These are phyloP conservation scores for Aspergillus felis DNA, from an alignment of 2,329 filamentous ascomycete genomes.

Conservation along the genomic window DNA sequence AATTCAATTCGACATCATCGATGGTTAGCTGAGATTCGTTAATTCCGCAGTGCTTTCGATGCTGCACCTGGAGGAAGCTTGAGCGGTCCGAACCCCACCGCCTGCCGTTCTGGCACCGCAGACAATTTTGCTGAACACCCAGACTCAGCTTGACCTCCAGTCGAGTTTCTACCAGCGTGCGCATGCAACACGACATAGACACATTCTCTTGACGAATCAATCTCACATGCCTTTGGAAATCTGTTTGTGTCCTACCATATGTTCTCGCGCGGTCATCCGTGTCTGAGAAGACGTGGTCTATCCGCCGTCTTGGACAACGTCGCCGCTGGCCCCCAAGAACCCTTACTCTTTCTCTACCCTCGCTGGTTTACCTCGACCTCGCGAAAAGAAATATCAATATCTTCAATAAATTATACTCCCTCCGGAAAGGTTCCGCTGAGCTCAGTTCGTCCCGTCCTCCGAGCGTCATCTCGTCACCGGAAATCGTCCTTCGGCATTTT, in stretches of 20 bases:
- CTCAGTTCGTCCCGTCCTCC: neutral
- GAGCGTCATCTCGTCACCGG: conserved; percentile 4
- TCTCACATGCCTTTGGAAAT: conserved; percentile 16
- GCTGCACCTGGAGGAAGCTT: neutral
- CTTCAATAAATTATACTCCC: conserved; percentile 12
- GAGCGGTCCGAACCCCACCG: conserved; percentile 12
- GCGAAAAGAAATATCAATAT: conserved; percentile 17
- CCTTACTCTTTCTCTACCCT: conserved; percentile 45
- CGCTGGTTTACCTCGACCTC: conserved; percentile 33
- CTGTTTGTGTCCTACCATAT: conserved; percentile 27
- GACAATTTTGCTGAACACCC: conserved; percentile 18
- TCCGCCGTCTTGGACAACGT: conserved; percentile 34
- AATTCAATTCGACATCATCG: neutral
- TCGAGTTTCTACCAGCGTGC: neutral
- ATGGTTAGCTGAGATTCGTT: neutral
- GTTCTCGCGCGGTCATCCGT: conserved; percentile 41
- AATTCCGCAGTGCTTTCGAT: neutral
- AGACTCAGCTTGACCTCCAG: conserved; percentile 5
- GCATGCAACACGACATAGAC: neutral
- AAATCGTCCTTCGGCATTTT: conserved; percentile 8
- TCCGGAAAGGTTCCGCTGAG: neutral
- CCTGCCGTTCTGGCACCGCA: conserved; percentile 17
- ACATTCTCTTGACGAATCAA: conserved; percentile 3
- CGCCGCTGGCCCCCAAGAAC: conserved; percentile 38
- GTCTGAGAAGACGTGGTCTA: conserved; percentile 38